Evolutionary conservation across 2,329 filamentous ascomycete species (phyloP), one percentile per base, ranked within the genome.

Genomic region (Talaromyces sp.): DNA sequence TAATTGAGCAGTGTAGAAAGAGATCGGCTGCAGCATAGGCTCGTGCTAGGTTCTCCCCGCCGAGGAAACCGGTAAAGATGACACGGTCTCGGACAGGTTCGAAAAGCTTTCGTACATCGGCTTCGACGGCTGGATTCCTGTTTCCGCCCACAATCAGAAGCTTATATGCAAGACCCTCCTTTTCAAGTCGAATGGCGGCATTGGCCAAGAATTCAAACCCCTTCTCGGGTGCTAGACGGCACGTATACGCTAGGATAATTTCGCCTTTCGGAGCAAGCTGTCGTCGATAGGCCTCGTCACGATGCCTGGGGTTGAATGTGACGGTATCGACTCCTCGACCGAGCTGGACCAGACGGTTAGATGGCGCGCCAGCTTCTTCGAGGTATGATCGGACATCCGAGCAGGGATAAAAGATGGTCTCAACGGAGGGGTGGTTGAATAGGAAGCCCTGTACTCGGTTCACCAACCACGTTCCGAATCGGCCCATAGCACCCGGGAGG

Each of bases 1-100:
- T 90, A 65, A 90, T 80, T 24, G 87, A 90, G 76, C 87, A 90
- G 76, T 91, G 88, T 14, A 91, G 76, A 72, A 91, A 90, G n/a
- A 91, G 69, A 71, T 91, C 88, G 0, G 85, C 88, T 3, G 85
- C 86, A 2, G 89, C 88, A 69, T 90, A 91, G 10, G 86, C 84
- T n/a, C 81, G 79, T n/a, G 87, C 88, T 9, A 91, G 80, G 2
- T 83, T 81, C 59, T 82, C 82, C 11, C 88, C 88, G 0, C 85
- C 82, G 68, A 86, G 81, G 77, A 90, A 88, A 0, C 89, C 88
- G 0, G 87, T 85, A 73, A 91, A 91, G n/a, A 86, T 71, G 43
- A 90, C 87, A 60, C 83, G 84, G 37, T 85, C 82, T 56, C 79
- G 75, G 4, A 89, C 75, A 0, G 78, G 73, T 4, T 81, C 79